Percentiles rank a stretch among this genome's conserved stretches.
Conservation (phyloP, 345 rosid genomes). For the Bruguiera sexangula region DNA sequence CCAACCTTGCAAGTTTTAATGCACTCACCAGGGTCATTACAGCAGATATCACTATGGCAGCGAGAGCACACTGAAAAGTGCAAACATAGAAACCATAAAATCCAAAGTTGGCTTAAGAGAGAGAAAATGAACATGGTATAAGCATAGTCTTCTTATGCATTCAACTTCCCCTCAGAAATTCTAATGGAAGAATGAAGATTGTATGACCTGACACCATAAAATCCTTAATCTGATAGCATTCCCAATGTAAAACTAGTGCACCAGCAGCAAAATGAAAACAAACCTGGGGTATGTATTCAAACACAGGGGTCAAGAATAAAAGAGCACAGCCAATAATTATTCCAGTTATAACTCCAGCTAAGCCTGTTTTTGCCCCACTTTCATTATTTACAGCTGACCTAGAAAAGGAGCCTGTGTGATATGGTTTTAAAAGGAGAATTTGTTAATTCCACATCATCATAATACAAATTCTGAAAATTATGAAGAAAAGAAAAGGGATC, state of each 20-base stretch:
- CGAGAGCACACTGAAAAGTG: conserved; percentile 79
- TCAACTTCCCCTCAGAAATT: background rate
- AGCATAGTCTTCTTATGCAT: background rate
- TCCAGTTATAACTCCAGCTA: conserved; percentile 81
- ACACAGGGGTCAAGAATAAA: conserved; percentile 76
- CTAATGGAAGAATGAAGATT: no score
- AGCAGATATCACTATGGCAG: conserved; percentile 93
- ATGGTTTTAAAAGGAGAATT: conserved; percentile 17
- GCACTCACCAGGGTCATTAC: conserved; percentile 86
- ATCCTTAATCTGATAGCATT: background rate
- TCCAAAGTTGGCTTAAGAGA: conserved; percentile 21
- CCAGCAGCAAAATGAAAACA: conserved; percentile 20
- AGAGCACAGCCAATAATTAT: conserved; percentile 79
- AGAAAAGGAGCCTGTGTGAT: conserved; percentile 83
- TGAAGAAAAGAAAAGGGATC: background rate
- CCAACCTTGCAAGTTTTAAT: background rate
- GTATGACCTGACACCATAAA: no score
- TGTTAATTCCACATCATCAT: background rate
- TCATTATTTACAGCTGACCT: conserved; percentile 98
- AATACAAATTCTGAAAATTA: background rate
- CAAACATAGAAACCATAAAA: conserved; percentile 17
- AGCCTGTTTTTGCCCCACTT: conserved; percentile 91
- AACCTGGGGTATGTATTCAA: conserved; percentile 91
- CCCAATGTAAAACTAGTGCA: conserved; percentile 3
- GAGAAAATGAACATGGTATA: background rate